phyloP scores from a whole-genome alignment of 345 rosid genomes.

The Aegle marmelos region DNA sequence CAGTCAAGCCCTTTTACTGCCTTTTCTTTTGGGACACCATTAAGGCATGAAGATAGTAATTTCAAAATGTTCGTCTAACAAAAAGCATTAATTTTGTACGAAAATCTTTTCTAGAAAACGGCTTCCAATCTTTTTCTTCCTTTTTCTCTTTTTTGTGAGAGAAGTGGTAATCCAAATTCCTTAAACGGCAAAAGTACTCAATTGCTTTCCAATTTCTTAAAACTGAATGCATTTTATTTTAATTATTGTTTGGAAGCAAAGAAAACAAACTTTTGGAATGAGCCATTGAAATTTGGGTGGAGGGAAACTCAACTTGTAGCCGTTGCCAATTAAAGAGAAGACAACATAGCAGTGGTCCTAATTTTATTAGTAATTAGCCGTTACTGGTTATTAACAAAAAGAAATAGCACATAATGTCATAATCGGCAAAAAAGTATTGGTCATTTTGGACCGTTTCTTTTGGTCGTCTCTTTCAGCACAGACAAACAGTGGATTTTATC shows the following conservation, averaged over 20 bases:
- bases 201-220: no score
- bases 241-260: no score
- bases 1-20: no score
- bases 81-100: not conserved
- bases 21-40: not conserved
- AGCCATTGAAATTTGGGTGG: constrained; percentile 22
- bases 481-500: not conserved
- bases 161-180: no score
- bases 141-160: no score
- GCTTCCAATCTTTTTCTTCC: not conserved
- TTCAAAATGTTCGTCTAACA: not conserved
- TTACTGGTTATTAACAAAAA: not conserved
- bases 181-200: no score
- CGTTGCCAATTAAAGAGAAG: constrained; percentile 20
- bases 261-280: no score
- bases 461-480: not conserved
- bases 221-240: no score
- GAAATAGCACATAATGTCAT: not conserved
- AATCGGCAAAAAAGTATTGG: not conserved
- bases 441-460: not conserved
- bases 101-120: not conserved
- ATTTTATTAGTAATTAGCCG: not conserved
- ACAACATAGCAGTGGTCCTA: constrained; percentile 10
- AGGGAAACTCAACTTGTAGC: constrained; percentile 21
- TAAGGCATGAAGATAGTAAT: not conserved